Evolutionary conservation across 768 basidiomycete species (phyloP), one percentile per base, ranked within the genome.

Genomic region (Amanita rubescens): DNA sequence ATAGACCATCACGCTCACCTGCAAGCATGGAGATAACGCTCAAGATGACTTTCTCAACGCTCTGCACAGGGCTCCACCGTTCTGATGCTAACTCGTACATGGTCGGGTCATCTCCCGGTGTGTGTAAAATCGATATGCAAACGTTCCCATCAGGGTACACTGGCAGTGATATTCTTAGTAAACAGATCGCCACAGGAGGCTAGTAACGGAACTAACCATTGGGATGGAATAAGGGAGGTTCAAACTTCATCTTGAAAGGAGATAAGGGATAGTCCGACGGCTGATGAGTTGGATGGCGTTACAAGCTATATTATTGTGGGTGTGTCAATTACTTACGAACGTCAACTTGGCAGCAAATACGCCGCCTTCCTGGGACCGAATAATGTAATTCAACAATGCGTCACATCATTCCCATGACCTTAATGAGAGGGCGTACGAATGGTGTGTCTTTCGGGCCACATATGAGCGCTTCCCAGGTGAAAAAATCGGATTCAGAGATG

Each of bases 231-330:
- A 99, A 68, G 2, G 95, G 94, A 3, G 96, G 96, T 42, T 97
- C 94, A 63, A 99, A 99, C 64, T 81, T 92, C 96, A 99, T 98
- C 74, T 94, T 97, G 84, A 98, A 98, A 17, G 96, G 96, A 49
- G 91, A 95, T 62, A 99, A 73, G 30, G 96, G 96, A 70, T 99
- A 99, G 65, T 99, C 96, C 35, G 78, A 66, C 0, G 94, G 94
- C 92, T 93, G 20, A 33, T 44, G 43, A 50, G 22, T 30, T 24
- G 15, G 27, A 42, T 46, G 43, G 44, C 30, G 50, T 35, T 47
- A 56, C 46, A 59, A 55, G 49, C 54, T 25, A 20, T 38, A 15
- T 42, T 45, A 17, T 19, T 25, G 38, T 25, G 39, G n/a, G 24
- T 55, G 42, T 79, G 79, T 78, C 78, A 43, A 33, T 44, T 27